A percentile compares a stretch with the other conserved stretches of the same genome.
Conservation (phyloP, 2,329 filamentous ascomycete genomes). For the Orbilia ellipsospora region DNA sequence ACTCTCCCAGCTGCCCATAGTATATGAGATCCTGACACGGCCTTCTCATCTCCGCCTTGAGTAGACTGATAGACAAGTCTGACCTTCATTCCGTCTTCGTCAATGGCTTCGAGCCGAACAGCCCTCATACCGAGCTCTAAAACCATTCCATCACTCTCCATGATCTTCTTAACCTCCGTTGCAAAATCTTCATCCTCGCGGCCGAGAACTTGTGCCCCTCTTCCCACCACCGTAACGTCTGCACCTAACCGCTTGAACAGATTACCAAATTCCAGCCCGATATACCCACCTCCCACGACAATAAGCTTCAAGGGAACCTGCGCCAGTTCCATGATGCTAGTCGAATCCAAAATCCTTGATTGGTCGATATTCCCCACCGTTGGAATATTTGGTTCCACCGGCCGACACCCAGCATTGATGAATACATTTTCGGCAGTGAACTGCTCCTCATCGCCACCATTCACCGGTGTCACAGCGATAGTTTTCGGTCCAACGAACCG, state of each 20-base stretch:
- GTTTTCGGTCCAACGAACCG: slow-evolving; percentile 64
- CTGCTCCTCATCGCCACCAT: slow-evolving; percentile 60
- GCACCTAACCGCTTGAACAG: slow-evolving; percentile 67
- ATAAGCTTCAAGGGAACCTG: slow-evolving; percentile 66
- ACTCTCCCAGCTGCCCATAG: slow-evolving; percentile 67
- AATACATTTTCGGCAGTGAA: slow-evolving; percentile 65
- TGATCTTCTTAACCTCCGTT: slow-evolving; percentile 63
- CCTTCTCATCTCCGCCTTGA: slow-evolving; percentile 53
- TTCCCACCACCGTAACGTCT: slow-evolving; percentile 67
- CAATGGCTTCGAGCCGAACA: slow-evolving; percentile 14
- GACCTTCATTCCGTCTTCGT: slow-evolving; percentile 30
- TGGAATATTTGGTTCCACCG: slow-evolving; percentile 62
- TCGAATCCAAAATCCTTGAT: slow-evolving; percentile 65
- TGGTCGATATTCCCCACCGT: slow-evolving; percentile 62
- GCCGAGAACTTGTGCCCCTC: slow-evolving; percentile 62
- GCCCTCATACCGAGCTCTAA: slow-evolving; percentile 28
- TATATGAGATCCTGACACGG: slow-evolving; percentile 65
- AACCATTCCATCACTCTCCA: slow-evolving; percentile 64
- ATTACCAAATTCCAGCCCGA: slow-evolving; percentile 69
- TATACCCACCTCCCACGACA: slow-evolving; percentile 68
- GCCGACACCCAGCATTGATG: slow-evolving; percentile 65
- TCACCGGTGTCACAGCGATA: slow-evolving; percentile 61
- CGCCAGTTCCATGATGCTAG: slow-evolving; percentile 65
- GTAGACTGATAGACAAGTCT: slow-evolving; percentile 25
- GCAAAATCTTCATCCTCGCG: slow-evolving; percentile 67